Evolutionary conservation across 371 early-diverging fungal species (phyloP).

Genomic region (Mortierella sp.): DNA sequence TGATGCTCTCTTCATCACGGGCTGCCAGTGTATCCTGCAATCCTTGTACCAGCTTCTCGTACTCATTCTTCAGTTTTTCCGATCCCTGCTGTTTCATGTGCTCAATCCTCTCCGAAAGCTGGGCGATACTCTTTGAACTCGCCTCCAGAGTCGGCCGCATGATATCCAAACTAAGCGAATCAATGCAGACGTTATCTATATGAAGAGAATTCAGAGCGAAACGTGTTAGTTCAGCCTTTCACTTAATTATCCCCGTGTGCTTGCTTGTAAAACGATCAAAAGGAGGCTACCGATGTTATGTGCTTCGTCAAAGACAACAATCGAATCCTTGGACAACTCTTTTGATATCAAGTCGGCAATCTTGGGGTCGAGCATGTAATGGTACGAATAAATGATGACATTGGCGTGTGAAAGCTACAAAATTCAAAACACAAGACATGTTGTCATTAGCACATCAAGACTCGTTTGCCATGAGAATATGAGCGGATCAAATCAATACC

Average conservation of each 20-base stretch:
- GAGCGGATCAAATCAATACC: not conserved
- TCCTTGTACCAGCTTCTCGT: slow-evolving; percentile 91
- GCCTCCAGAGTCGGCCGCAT: slow-evolving; percentile 93
- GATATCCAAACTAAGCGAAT: slow-evolving; percentile 96
- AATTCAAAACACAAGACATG: not conserved
- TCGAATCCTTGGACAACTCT: slow-evolving; percentile 94
- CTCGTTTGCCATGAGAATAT: not conserved
- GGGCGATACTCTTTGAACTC: slow-evolving; percentile 83
- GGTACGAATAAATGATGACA: slow-evolving; percentile 99
- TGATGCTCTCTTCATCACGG: slow-evolving; percentile 81
- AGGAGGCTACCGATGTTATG: slow-evolving; percentile 96
- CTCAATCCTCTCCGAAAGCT: slow-evolving; percentile 81
- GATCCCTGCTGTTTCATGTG: slow-evolving; percentile 91
- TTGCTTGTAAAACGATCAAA: not conserved
- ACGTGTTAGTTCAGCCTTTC: not conserved
- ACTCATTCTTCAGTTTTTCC: slow-evolving; percentile 90
- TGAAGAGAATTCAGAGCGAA: not conserved
- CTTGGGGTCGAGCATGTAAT: slow-evolving; percentile 99
- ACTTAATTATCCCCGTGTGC: not conserved
- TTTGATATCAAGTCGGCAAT: slow-evolving; percentile 97
- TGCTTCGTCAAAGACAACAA: slow-evolving; percentile 99
- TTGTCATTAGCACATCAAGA: not conserved
- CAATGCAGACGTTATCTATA: slow-evolving; percentile 98
- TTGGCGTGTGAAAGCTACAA: slow-evolving; percentile 89
- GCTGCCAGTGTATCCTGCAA: slow-evolving; percentile 82